These are phyloP conservation scores for Hypoxylon sp. DNA, from an alignment of 2,329 filamentous ascomycete species.

Conservation along the genomic window DNA sequence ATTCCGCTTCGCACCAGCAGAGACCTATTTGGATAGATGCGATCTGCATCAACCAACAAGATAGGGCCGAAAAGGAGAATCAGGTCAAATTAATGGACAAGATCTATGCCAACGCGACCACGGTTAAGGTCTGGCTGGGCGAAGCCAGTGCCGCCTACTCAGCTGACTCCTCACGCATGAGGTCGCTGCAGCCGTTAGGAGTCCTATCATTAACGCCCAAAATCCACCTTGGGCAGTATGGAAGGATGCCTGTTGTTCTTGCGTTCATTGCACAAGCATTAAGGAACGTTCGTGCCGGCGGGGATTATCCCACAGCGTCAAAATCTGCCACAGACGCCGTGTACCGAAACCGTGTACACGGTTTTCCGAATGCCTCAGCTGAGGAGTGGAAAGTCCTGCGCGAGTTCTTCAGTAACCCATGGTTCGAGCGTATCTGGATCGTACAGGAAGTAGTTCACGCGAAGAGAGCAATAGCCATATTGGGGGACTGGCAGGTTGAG, in stretches of 20 bases:
- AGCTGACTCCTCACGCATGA: background rate
- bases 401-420: conserved; percentile 34
- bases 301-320: conserved; percentile 20
- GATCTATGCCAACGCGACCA: conserved; percentile 28
- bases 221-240: conserved; percentile 22
- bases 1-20: conserved; percentile 27
- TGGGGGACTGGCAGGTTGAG: conserved; percentile 38
- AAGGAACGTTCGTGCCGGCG: conserved; percentile 30
- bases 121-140: conserved; percentile 38
- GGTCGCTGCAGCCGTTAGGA: background rate
- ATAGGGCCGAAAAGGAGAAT: conserved; percentile 31
- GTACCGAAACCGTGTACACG: conserved; percentile 38
- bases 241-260: conserved; percentile 38
- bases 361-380: conserved; percentile 27
- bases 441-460: conserved; percentile 39
- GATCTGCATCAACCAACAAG: conserved; percentile 38
- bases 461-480: conserved; percentile 28
- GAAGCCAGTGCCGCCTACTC: conserved; percentile 12
- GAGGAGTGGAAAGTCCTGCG: conserved; percentile 34
- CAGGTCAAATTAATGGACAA: conserved; percentile 37
- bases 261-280: conserved; percentile 37
- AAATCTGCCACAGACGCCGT: conserved; percentile 24
- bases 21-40: conserved; percentile 39
- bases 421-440: conserved; percentile 42
- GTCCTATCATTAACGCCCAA: background rate